Evolutionary conservation across 305 asterid genomes (phyloP).

Genomic region (Rubia peregrina): DNA sequence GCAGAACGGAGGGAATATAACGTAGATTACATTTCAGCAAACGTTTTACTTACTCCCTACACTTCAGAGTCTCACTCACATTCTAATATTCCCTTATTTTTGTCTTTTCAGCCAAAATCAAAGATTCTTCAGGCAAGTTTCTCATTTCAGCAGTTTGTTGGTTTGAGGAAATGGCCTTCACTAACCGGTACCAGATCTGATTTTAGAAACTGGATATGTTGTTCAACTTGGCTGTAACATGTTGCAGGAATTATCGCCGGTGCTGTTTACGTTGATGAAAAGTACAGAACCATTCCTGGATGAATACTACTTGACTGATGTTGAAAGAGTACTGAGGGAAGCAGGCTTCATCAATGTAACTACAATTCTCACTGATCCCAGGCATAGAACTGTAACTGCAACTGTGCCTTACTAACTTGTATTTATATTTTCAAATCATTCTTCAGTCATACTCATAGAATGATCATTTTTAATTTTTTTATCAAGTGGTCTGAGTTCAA

Average conservation of each 20-base stretch:
- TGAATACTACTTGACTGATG: constrained; percentile 76
- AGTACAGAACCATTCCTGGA: constrained; percentile 89
- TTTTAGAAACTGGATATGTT: not conserved
- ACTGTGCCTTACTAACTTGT: constrained; percentile 46
- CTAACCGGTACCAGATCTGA: not conserved
- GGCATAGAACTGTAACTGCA: constrained; percentile 79
- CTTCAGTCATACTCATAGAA: not conserved
- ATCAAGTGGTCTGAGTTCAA: not conserved
- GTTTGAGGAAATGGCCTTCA: not conserved
- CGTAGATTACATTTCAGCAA: not conserved
- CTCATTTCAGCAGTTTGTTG: not conserved
- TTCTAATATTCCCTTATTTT: constrained; percentile 14
- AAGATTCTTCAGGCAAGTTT: constrained; percentile 81
- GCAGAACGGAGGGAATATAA: too few relatives aligned
- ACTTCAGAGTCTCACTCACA: not conserved
- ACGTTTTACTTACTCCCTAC: not conserved
- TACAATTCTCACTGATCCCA: constrained; percentile 68
- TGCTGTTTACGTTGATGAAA: constrained; percentile 82
- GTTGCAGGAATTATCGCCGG: constrained; percentile 76
- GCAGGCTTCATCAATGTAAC: constrained; percentile 52
- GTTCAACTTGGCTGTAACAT: not conserved
- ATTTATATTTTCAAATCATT: not conserved
- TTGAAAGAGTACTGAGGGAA: constrained; percentile 49
- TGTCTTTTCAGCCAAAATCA: constrained; percentile 72
- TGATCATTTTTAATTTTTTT: not conserved